phyloP scores from a whole-genome alignment of 73 alveolate species.

The Uronychia setigera region DNA sequence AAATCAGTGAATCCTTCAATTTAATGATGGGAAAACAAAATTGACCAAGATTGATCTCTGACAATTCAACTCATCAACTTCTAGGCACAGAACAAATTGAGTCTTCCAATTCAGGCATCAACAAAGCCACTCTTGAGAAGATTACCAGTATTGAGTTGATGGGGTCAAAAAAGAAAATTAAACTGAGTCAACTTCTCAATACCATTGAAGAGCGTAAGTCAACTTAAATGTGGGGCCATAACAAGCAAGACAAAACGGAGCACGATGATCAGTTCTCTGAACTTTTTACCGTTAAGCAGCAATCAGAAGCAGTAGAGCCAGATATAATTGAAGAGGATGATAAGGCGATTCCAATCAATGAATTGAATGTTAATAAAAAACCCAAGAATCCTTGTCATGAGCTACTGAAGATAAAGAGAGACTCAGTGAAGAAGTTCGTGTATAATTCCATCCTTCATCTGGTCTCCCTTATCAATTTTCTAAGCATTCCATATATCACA shows the following conservation, averaged over 20 bases:
- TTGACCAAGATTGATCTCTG: not conserved
- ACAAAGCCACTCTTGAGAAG: not conserved
- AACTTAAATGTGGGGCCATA: not conserved
- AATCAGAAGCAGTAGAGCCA: too few relatives aligned
- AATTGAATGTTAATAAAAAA: too few relatives aligned
- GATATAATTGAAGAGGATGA: too few relatives aligned
- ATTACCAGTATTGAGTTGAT: not conserved
- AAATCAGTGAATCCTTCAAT: not conserved
- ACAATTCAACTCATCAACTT: not conserved
- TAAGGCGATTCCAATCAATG: too few relatives aligned
- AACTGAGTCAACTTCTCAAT: not conserved
- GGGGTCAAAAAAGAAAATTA: not conserved
- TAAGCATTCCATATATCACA: not conserved
- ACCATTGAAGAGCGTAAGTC: not conserved
- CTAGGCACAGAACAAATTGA: not conserved
- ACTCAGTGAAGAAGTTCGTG: too few relatives aligned
- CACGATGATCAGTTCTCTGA: too few relatives aligned
- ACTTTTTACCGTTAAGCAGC: too few relatives aligned
- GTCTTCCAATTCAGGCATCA: not conserved
- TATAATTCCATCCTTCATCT: too few relatives aligned
- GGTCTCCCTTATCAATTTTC: not conserved
- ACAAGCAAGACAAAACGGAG: not conserved
- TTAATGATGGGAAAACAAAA: not conserved
- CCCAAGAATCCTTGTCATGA: too few relatives aligned
- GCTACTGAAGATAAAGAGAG: too few relatives aligned